Evolutionary conservation across 2,329 filamentous ascomycete genomes (phyloP), one percentile per base, ranked within the genome.

Genomic region (Chaetomiaceae sp.): DNA sequence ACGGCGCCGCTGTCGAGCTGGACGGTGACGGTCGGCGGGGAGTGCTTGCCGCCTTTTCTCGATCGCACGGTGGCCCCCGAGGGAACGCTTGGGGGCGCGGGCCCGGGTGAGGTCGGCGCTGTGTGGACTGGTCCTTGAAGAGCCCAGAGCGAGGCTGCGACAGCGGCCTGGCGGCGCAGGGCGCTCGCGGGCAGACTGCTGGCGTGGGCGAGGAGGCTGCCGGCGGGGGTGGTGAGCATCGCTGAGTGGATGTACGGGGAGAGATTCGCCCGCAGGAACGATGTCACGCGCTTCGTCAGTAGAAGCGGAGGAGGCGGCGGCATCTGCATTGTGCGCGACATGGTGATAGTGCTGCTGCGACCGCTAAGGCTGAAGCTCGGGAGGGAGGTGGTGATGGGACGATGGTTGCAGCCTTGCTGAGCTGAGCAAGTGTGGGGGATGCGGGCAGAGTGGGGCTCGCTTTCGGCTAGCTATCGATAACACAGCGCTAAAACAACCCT

Each of bases 181-280:
- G 75, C 71, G 55, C 76, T 71, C 60, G 83, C 79, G 45, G 81
- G 72, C 40, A 80, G 72, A 2, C 75, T 69, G 47, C 79, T 81
- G 36, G 82, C 79, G 66, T 83, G 81, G 53, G 82, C 79, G 59
- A 86, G 80, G 33, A 86, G 78, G 66, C 83, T 83, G 61, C 83
- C 83, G 36, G 79, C 77, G 1, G 77, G 73, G 3, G 81, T 82
- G 43, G 80, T 79, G 40, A 86, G 74, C 56, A 84, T 76, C 51
- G 82, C 76, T 3, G 81, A 82, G 56, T 81, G 80, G 29, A 85
- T 73, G 55, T 78, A 72, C 4, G 80, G 66, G 7, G 78, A 78
- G 59, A 82, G 78, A 66, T 83, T 81, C 57, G 76, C 70, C 64
- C 76, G 74, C 43, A 86, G 79, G 68, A 85, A 85, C 55, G 77